phyloP scores from a whole-genome alignment of 2,329 filamentous ascomycete species.

The Lachnellula suecica region DNA sequence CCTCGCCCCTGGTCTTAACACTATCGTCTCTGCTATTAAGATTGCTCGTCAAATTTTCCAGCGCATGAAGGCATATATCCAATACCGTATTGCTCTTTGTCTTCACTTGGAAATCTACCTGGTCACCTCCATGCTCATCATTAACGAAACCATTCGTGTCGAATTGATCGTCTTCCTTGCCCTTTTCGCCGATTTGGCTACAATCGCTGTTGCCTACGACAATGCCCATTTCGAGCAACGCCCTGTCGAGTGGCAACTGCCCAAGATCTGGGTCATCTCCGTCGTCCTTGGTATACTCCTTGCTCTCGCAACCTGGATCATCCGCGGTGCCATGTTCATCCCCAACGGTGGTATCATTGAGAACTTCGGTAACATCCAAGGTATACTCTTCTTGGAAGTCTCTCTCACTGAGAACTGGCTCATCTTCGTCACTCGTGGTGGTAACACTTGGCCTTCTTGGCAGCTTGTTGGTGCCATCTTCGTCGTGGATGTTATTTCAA shows the following conservation, averaged over 20 bases:
- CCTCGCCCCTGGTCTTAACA: constrained; percentile 85
- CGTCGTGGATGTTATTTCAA: constrained; percentile 69
- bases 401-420: constrained; percentile 76
- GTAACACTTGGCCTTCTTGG: constrained; percentile 72
- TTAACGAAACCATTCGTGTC: constrained; percentile 72
- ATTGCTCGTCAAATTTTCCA: constrained; percentile 95
- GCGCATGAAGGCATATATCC: constrained; percentile 94
- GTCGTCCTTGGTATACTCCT: constrained; percentile 67
- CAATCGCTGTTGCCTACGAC: constrained; percentile 76
- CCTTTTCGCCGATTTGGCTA: constrained; percentile 76
- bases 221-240: constrained; percentile 74
- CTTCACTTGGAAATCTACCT: constrained; percentile 86
- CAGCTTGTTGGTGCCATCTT: constrained; percentile 71
- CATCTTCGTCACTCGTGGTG: constrained; percentile 75
- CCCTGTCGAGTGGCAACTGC: constrained; percentile 77
- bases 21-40: constrained; percentile 90
- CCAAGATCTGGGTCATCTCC: constrained; percentile 79
- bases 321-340: constrained; percentile 69
- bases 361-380: constrained; percentile 73
- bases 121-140: constrained; percentile 75
- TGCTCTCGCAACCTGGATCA: constrained; percentile 69
- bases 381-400: constrained; percentile 73
- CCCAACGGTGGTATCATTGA: constrained; percentile 70
- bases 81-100: constrained; percentile 91
- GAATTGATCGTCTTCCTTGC: constrained; percentile 79